Evolutionary conservation across 2,329 filamentous ascomycete genomes (phyloP), one percentile per base, ranked within the genome.

Genomic region (Immersiporthe knoxdaviesiana): DNA sequence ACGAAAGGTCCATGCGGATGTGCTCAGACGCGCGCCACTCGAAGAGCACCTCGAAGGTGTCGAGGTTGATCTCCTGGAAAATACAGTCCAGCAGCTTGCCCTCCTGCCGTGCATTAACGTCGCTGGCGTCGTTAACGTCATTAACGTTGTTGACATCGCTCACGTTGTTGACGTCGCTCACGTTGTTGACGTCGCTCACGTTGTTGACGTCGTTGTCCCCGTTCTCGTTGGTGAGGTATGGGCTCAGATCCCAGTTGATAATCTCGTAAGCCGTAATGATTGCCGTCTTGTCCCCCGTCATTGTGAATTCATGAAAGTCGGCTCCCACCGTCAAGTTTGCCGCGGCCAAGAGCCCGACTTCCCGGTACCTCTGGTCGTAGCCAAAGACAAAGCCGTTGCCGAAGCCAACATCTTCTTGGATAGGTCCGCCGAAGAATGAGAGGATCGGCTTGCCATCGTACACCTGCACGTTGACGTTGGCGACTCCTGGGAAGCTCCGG

Each of bases 41-140:
- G 70, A 85, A 87, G 3, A 86, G 47, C 37, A 86, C 76, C 54
- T 79, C 75, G 24, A 82, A 81, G 2, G 82, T 85, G 14, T 80
- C 80, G 30, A 86, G 79, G 71, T 86, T 80, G 52, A 87, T 78
- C 75, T 87, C 84, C 72, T 80, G 78, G 64, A 80, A 78, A 16
- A 78, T 71, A 68, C 76, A 76, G 68, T 79, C 78, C 61, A 76
- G 74, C 63, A 79, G 75, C 75, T 74, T 76, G 72, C 74, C 27
- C 7, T 78, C 74, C 18, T 68, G 35, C 8, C 35, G 65, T 1
- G 77, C 74, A n/a, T n/a, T n/a, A n/a, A n/a, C n/a, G n/a, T n/a
- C n/a, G n/a, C n/a, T n/a, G n/a, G n/a, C n/a, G n/a, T n/a, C n/a
- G n/a, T n/a, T n/a, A n/a, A n/a, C n/a, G n/a, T n/a, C n/a, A n/a